phyloP scores from a whole-genome alignment of 2,329 filamentous ascomycete species.

The Ophiostoma triangulosporum region DNA sequence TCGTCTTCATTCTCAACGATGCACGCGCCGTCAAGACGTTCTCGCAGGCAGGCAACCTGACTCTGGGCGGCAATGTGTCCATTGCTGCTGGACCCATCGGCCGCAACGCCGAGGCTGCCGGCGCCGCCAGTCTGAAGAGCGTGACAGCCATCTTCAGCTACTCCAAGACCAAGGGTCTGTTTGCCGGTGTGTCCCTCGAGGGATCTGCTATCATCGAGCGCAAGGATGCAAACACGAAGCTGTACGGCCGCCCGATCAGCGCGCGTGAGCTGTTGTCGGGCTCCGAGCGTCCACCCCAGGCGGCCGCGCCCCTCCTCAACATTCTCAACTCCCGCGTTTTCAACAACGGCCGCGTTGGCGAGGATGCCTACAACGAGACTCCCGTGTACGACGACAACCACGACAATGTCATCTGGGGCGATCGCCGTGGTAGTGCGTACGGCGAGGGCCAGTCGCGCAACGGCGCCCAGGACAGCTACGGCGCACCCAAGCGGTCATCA shows the following conservation, averaged over 20 bases:
- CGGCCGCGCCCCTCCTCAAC: constrained; percentile 71
- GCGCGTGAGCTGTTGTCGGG: constrained; percentile 74
- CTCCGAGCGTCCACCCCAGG: constrained; percentile 60
- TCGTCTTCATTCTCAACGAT: constrained; percentile 98
- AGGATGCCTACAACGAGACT: constrained; percentile 82
- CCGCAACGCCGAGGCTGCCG: constrained; percentile 88
- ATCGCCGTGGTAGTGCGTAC: constrained; percentile 34
- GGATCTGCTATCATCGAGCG: constrained; percentile 88
- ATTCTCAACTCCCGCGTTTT: constrained; percentile 80
- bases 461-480: constrained; percentile 9
- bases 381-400: constrained; percentile 76
- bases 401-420: constrained; percentile 68
- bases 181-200: constrained; percentile 89
- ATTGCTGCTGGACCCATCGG: constrained; percentile 89
- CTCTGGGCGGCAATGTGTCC: constrained; percentile 89
- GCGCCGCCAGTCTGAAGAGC: constrained; percentile 77
- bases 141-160: constrained; percentile 93
- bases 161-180: constrained; percentile 94
- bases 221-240: constrained; percentile 90
- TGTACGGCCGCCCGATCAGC: constrained; percentile 74
- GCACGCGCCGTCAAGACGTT: constrained; percentile 80
- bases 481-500: not conserved
- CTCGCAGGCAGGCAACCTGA: constrained; percentile 80
- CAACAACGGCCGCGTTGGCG: constrained; percentile 36
- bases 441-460: constrained; percentile 47